A percentile compares a stretch with the other conserved stretches of the same genome.
These are phyloP conservation scores for Candida michaelii DNA, from an alignment of 805 yeast genomes.

Conservation along the genomic window DNA sequence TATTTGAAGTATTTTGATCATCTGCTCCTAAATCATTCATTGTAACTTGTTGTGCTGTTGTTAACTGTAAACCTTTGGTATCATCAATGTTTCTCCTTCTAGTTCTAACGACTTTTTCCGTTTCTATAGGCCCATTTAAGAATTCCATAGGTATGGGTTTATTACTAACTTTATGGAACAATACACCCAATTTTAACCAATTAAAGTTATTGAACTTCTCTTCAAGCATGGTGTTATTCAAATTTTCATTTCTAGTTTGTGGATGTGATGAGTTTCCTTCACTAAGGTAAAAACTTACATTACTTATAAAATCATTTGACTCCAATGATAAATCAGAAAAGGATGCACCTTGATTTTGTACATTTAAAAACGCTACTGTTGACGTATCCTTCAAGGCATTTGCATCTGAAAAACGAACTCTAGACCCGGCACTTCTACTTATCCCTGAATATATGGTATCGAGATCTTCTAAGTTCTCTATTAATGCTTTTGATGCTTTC, in stretches of 20 bases:
- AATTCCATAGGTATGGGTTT: conserved; percentile 57
- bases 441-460: conserved; percentile 10
- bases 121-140: conserved; percentile 67
- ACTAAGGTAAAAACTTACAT: conserved; percentile 30
- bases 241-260: conserved; percentile 12
- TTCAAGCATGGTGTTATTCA: conserved; percentile 15
- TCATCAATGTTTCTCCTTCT: conserved; percentile 40
- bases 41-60: conserved; percentile 56
- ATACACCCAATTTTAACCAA: conserved; percentile 60
- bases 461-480: conserved; percentile 16
- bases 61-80: conserved; percentile 38
- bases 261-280: background rate
- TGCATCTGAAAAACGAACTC: conserved; percentile 50
- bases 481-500: conserved; percentile 9
- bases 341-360: conserved; percentile 60
- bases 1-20: conserved; percentile 62
- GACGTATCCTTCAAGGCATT: conserved; percentile 61
- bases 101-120: conserved; percentile 49
- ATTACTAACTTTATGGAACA: conserved; percentile 46
- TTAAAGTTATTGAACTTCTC: conserved; percentile 46
- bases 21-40: conserved; percentile 52
- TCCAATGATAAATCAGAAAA: conserved; percentile 51
- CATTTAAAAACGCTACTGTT: conserved; percentile 62
- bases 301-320: conserved; percentile 45
- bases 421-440: conserved; percentile 1